phyloP scores from a whole-genome alignment of 2,329 filamentous ascomycete genomes.

The Colletotrichum noveboracense region DNA sequence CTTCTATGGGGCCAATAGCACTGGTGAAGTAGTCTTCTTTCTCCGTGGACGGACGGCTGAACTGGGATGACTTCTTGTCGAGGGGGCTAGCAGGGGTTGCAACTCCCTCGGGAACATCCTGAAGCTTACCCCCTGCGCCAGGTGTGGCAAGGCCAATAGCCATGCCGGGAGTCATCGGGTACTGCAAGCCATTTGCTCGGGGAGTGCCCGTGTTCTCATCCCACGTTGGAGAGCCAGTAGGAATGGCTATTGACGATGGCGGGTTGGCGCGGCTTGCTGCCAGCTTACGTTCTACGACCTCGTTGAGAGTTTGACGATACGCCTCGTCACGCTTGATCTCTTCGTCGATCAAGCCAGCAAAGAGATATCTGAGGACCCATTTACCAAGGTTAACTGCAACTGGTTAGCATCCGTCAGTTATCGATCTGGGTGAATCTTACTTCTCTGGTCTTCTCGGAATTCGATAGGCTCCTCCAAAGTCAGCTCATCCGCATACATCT shows the following conservation, averaged over 20 bases:
- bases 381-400: slow-evolving; percentile 89
- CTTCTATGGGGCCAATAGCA: slow-evolving; percentile 54
- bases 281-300: slow-evolving; percentile 63
- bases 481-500: slow-evolving; percentile 94
- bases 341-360: slow-evolving; percentile 87
- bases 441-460: slow-evolving; percentile 92
- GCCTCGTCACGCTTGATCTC: slow-evolving; percentile 82
- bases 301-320: slow-evolving; percentile 73
- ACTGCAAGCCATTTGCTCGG: slow-evolving; percentile 67
- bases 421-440: slow-evolving; percentile 51
- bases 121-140: slow-evolving; percentile 41
- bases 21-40: slow-evolving; percentile 81
- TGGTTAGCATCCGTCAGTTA: not conserved
- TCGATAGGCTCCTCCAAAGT: slow-evolving; percentile 74
- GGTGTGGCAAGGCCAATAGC: slow-evolving; percentile 81
- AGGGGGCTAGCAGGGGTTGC: slow-evolving; percentile 49
- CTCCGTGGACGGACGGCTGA: slow-evolving; percentile 67
- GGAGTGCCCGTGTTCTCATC: slow-evolving; percentile 49
- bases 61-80: slow-evolving; percentile 61
- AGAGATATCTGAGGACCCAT: slow-evolving; percentile 93
- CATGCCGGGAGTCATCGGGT: slow-evolving; percentile 74
- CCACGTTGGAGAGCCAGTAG: slow-evolving; percentile 38
- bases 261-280: slow-evolving; percentile 60
- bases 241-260: slow-evolving; percentile 62
- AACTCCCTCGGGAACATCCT: slow-evolving; percentile 53